Conservation (phyloP, 352 stramenopile species). For the Phytophthora sp. region DNA sequence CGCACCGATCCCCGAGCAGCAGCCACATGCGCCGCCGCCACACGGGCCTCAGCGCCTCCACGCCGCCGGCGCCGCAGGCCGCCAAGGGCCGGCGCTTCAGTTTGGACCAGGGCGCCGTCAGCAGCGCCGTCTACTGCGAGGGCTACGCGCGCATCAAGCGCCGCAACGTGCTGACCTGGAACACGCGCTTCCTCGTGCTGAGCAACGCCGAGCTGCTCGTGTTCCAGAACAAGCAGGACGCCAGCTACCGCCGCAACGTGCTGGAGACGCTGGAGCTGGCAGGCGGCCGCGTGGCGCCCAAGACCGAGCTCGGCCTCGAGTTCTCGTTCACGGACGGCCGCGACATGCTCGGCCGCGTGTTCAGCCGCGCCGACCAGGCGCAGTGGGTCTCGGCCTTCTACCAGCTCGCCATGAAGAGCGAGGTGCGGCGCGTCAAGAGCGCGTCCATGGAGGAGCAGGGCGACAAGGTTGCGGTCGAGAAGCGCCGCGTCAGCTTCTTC, state of each 20-base stretch:
- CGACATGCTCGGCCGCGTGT: conserved; percentile 52
- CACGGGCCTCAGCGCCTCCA: background rate
- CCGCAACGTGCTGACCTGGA: conserved; percentile 60
- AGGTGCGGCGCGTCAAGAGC: conserved; percentile 37
- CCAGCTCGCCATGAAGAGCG: conserved; percentile 52
- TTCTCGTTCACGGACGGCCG: conserved; percentile 51
- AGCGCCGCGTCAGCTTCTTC: conserved; percentile 67
- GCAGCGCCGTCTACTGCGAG: conserved; percentile 43
- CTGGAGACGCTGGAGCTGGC: conserved; percentile 46
- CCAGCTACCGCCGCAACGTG: conserved; percentile 40
- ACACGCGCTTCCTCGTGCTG: conserved; percentile 67
- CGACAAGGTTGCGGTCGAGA: conserved; percentile 29
- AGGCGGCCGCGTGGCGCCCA: conserved; percentile 47
- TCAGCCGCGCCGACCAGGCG: conserved; percentile 60
- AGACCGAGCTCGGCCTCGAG: conserved; percentile 56
- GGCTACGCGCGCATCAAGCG: conserved; percentile 72
- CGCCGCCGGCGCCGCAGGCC: background rate
- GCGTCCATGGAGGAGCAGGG: conserved; percentile 35
- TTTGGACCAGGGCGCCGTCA: conserved; percentile 25
- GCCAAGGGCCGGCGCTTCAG: conserved; percentile 32
- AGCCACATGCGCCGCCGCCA: conserved; percentile 16
- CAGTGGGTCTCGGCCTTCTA: conserved; percentile 75
- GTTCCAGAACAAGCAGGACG: conserved; percentile 64
- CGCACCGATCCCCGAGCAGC: background rate
- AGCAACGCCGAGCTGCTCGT: conserved; percentile 47